Conservation (phyloP, 805 yeast genomes). For the Candida broadrunensis region DNA sequence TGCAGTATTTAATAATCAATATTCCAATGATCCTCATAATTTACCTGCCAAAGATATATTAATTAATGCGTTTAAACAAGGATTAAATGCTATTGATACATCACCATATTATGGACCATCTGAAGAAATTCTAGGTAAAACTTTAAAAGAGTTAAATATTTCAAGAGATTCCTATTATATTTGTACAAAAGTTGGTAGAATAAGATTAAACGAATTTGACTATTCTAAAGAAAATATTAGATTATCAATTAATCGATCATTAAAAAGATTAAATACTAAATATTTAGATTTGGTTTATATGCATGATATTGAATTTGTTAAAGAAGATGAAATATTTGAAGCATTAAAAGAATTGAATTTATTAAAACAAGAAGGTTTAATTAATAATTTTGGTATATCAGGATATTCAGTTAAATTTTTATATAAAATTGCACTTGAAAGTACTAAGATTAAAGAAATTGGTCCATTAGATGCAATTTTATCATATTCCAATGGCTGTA, state of each 20-base stretch:
- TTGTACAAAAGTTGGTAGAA: conserved; percentile 85
- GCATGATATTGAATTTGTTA: conserved; percentile 86
- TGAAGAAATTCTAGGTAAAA: conserved; percentile 70
- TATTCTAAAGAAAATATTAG: conserved; percentile 62
- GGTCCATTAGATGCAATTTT: conserved; percentile 73
- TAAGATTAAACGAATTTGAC: conserved; percentile 67
- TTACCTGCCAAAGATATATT: conserved; percentile 60
- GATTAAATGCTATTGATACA: conserved; percentile 80
- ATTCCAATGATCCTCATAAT: conserved; percentile 62
- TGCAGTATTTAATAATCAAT: conserved; percentile 81
- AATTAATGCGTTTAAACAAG: conserved; percentile 56
- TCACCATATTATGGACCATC: conserved; percentile 94
- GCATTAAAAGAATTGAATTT: conserved; percentile 62
- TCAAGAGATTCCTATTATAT: conserved; percentile 65
- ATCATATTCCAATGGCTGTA: conserved; percentile 77
- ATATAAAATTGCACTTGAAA: conserved; percentile 45
- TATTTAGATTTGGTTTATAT: conserved; percentile 81
- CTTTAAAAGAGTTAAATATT: conserved; percentile 36
- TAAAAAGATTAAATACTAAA: conserved; percentile 58
- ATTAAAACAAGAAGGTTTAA: conserved; percentile 62
- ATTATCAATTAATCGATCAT: conserved; percentile 62
- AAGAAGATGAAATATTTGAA: conserved; percentile 48
- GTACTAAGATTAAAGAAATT: conserved; percentile 36
- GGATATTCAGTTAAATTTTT: conserved; percentile 83
- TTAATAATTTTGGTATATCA: conserved; percentile 70